Conservation (phyloP, 805 yeast genomes). For the Crinitomyces ghanaensis region DNA sequence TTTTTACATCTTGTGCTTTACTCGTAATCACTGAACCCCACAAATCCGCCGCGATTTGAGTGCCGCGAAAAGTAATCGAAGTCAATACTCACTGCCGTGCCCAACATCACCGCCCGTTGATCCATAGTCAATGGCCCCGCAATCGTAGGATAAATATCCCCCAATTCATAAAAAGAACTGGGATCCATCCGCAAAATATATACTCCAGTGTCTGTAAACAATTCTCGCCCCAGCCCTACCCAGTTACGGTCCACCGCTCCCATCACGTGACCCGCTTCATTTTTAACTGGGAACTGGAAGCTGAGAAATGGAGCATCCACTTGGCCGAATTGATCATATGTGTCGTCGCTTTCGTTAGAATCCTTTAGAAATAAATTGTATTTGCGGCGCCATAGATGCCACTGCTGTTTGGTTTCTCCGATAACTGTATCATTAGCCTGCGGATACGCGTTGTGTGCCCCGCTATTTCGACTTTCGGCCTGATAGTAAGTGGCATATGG, state of each 20-base stretch:
- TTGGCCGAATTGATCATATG: conserved; percentile 68
- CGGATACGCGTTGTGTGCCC: no score
- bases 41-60: conserved; percentile 39
- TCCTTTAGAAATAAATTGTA: conserved; percentile 56
- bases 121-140: conserved; percentile 48
- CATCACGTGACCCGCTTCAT: conserved; percentile 45
- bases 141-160: conserved; percentile 38
- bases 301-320: conserved; percentile 81
- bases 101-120: conserved; percentile 76
- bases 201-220: conserved; percentile 91
- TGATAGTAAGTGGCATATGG: no score
- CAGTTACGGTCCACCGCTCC: conserved; percentile 85
- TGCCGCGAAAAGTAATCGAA: conserved; percentile 97
- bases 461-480: conserved; percentile 16
- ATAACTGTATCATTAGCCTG: conserved; percentile 39
- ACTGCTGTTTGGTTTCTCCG: conserved; percentile 84
- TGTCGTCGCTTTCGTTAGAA: conserved; percentile 25
- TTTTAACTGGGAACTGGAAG: conserved; percentile 70
- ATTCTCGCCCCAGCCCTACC: conserved; percentile 89
- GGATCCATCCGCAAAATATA: conserved; percentile 80
- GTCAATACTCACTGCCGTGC: conserved; percentile 84
- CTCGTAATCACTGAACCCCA: conserved; percentile 12
- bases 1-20: no score
- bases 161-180: conserved; percentile 45
- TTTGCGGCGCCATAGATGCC: conserved; percentile 90